phyloP scores from a whole-genome alignment of 768 basidiomycete species.

The Boletus subcaerulescens region DNA sequence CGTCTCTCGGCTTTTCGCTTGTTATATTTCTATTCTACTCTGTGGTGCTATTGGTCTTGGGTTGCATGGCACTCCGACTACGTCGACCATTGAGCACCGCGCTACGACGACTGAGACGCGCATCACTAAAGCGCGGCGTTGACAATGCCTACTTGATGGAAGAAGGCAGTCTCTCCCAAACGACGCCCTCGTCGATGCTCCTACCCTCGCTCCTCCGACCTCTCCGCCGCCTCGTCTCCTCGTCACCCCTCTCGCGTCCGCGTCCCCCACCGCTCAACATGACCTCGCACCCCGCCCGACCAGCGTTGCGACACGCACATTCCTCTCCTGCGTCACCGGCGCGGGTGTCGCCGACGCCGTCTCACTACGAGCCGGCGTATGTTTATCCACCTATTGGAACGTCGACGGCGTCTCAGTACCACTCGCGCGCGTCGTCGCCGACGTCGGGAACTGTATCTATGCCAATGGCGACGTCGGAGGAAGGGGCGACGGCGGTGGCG shows the following conservation, averaged over 20 bases:
- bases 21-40: conserved; percentile 59
- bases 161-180: conserved; percentile 33
- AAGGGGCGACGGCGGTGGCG: conserved; percentile 4
- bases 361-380: conserved; percentile 21
- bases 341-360: conserved; percentile 1
- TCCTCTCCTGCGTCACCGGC: conserved; percentile 20
- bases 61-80: conserved; percentile 51
- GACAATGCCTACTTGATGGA: conserved; percentile 43
- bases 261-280: conserved; percentile 22
- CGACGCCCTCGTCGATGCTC: conserved; percentile 16
- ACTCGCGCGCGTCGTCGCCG: conserved; percentile 32
- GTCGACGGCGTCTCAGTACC: conserved; percentile 34
- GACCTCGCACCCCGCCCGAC: conserved; percentile 7
- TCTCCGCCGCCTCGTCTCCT: conserved; percentile 25
- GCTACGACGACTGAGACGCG: conserved; percentile 44
- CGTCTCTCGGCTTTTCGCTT: conserved; percentile 71
- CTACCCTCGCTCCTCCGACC: conserved; percentile 27
- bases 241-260: conserved; percentile 19
- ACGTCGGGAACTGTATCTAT: conserved; percentile 12
- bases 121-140: conserved; percentile 32
- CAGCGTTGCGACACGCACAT: conserved; percentile 18
- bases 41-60: conserved; percentile 40
- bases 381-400: conserved; percentile 26
- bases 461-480: conserved; percentile 10
- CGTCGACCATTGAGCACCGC: conserved; percentile 51